Evolutionary conservation across 202 grass and related monocot species (phyloP).

Genomic region (Bolboschoenoplectus hybrid): DNA sequence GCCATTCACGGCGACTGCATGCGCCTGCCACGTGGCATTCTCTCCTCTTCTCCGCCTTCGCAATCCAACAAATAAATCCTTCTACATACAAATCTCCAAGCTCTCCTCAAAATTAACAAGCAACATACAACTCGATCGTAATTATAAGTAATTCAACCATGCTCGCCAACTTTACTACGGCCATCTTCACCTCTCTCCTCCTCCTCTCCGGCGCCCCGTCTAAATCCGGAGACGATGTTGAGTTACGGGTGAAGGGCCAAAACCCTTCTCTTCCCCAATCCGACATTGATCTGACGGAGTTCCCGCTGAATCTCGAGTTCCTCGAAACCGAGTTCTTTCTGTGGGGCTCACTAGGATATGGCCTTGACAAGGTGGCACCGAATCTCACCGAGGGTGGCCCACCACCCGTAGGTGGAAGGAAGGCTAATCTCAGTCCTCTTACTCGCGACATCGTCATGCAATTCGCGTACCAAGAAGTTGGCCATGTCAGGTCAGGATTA

Average conservation of each 20-base stretch:
- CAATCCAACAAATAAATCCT: not conserved
- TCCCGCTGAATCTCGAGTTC: constrained; percentile 88
- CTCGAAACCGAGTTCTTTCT: constrained; percentile 91
- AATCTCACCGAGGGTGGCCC: constrained; percentile 69
- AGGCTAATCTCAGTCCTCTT: constrained; percentile 55
- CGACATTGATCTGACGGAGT: constrained; percentile 74
- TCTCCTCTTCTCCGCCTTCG: not conserved
- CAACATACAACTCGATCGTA: not conserved
- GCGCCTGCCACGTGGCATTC: constrained; percentile 23
- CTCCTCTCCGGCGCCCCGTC: not conserved
- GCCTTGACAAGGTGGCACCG: constrained; percentile 66
- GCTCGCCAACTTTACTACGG: constrained; percentile 9
- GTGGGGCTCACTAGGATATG: constrained; percentile 62
- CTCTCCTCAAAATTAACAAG: constrained; percentile 10
- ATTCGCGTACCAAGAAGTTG: constrained; percentile 92
- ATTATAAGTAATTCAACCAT: constrained; percentile 12
- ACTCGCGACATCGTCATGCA: constrained; percentile 59
- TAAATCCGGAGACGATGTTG: not conserved
- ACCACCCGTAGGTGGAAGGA: constrained; percentile 55
- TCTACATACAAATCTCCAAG: constrained; percentile 19
- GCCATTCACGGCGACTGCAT: not conserved
- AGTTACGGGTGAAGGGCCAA: not conserved
- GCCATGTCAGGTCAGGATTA: constrained; percentile 59
- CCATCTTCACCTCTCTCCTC: constrained; percentile 36
- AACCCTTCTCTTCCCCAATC: constrained; percentile 55